These are phyloP conservation scores for Amauroascus verrucosus DNA, from an alignment of 2,329 filamentous ascomycete genomes.

Conservation along the genomic window DNA sequence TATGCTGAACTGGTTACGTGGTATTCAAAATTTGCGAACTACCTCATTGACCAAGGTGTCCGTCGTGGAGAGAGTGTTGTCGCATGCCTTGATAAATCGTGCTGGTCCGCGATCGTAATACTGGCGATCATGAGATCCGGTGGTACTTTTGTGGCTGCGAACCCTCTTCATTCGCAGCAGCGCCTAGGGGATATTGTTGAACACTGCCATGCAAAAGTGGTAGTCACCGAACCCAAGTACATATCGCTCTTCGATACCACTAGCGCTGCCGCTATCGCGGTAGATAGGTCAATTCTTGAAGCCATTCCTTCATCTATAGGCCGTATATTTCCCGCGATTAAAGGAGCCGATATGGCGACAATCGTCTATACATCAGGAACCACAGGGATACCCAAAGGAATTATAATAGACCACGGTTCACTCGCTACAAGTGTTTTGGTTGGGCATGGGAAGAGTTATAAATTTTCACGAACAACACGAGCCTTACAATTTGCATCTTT, in stretches of 20 bases:
- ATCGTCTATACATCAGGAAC: slow-evolving; percentile 48
- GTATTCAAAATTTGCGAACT: slow-evolving; percentile 21
- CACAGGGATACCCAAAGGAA: slow-evolving; percentile 46
- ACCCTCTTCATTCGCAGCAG: slow-evolving; percentile 3
- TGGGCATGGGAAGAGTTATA: slow-evolving; percentile 51
- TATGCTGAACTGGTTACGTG: slow-evolving; percentile 24
- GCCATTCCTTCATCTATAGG: neutral
- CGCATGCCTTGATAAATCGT: slow-evolving; percentile 10
- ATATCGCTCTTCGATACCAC: neutral
- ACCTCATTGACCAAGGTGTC: slow-evolving; percentile 1
- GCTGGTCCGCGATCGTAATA: slow-evolving; percentile 9
- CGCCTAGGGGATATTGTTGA: neutral
- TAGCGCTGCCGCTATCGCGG: neutral
- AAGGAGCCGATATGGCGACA: neutral
- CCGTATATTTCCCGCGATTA: neutral
- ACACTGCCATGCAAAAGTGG: neutral
- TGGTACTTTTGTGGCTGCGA: slow-evolving; percentile 6
- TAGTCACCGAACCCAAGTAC: neutral
- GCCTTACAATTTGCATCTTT: slow-evolving; percentile 34
- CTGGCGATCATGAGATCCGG: slow-evolving; percentile 9
- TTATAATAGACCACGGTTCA: slow-evolving; percentile 48
- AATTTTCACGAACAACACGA: slow-evolving; percentile 14
- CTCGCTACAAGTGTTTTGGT: slow-evolving; percentile 36
- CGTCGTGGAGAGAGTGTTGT: slow-evolving; percentile 4
- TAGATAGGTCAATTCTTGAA: neutral